Conservation (phyloP, 1,284 basidiomycete species). For the Wolfiporia cocos region DNA sequence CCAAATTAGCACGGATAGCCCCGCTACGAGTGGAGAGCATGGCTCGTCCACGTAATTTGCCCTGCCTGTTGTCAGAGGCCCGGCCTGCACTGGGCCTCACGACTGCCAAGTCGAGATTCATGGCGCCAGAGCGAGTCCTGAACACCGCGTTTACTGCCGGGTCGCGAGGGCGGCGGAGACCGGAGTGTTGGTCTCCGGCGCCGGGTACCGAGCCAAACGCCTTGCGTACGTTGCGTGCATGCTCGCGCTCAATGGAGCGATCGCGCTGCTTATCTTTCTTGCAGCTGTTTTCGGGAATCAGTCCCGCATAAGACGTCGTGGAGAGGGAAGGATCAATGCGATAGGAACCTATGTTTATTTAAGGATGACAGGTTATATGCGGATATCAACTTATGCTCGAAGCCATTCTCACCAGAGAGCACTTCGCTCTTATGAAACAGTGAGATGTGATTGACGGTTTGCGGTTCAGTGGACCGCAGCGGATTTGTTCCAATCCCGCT, state of each 20-base stretch:
- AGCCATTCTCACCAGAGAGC: slow-evolving; percentile 11
- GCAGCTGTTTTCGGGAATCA: background rate
- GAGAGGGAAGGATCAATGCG: slow-evolving; percentile 14
- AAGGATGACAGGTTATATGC: slow-evolving; percentile 1
- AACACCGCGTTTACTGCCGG: slow-evolving; percentile 19
- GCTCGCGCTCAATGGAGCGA: slow-evolving; percentile 2
- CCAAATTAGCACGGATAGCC: slow-evolving; percentile 19
- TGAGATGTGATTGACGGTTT: slow-evolving; percentile 17
- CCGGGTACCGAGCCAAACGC: slow-evolving; percentile 4
- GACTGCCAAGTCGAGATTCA: slow-evolving; percentile 16
- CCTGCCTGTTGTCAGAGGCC: background rate
- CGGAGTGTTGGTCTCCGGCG: background rate
- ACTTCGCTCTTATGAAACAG: slow-evolving; percentile 14
- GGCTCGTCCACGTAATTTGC: slow-evolving; percentile 13
- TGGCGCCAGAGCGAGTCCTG: slow-evolving; percentile 21
- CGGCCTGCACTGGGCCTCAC: slow-evolving; percentile 3
- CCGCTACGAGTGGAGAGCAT: slow-evolving; percentile 19
- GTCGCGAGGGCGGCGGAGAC: no score
- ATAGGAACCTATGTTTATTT: slow-evolving; percentile 9
- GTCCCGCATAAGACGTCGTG: background rate
- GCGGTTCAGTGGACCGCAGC: no score
- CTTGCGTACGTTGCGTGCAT: slow-evolving; percentile 4
- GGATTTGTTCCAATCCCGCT: no score
- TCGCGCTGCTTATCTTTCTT: slow-evolving; percentile 3
- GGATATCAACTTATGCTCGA: background rate